Evolutionary conservation across 495 filamentous ascomycete species (phyloP).

Genomic region (Penicillium longicatenatum): DNA sequence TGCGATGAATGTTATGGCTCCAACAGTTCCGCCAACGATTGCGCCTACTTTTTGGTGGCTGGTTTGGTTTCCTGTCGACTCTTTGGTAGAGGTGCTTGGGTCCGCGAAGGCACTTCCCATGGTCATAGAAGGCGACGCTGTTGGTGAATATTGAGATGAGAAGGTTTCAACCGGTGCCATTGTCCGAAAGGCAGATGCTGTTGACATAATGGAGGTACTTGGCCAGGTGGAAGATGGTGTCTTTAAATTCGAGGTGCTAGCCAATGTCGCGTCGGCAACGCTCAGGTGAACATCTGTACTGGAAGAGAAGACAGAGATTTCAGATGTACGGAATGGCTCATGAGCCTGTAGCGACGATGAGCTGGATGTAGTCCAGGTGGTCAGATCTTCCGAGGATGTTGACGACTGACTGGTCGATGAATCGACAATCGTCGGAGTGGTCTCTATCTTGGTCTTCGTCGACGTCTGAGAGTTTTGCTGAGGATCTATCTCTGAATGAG

Average conservation of each 20-base stretch:
- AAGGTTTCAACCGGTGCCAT: background rate
- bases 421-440: background rate
- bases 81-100: background rate
- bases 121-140: conserved; percentile 1
- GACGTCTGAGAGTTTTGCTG: background rate
- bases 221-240: background rate
- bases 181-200: background rate
- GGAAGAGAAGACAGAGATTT: background rate
- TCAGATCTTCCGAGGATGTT: background rate
- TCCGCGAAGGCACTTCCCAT: conserved; percentile 2
- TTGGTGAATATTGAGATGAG: background rate
- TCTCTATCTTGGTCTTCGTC: background rate
- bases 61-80: background rate
- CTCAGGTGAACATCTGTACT: background rate
- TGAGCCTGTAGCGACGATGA: background rate
- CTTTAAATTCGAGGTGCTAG: background rate
- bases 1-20: conserved; percentile 27
- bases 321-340: background rate
- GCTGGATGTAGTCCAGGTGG: background rate
- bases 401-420: background rate
- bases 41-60: conserved; percentile 13
- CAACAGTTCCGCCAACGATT: conserved; percentile 33
- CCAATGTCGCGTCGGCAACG: background rate
- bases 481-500: background rate
- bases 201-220: background rate